Base-by-base conservation (phyloP, 1,284 basidiomycete species). In the Prillingera fragicola region DNA sequence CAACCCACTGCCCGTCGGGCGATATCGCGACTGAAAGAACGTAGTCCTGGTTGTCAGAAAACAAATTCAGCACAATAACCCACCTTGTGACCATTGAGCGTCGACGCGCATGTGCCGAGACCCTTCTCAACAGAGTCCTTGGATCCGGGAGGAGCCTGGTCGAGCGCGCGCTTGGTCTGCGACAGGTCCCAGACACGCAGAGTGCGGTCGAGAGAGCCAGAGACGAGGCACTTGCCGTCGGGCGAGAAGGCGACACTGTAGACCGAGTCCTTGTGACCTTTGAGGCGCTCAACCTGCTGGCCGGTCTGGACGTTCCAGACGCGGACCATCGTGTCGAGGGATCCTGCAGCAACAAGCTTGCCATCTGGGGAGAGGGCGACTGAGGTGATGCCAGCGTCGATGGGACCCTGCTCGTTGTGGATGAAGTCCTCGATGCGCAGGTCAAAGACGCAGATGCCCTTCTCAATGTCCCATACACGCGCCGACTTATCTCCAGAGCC, bases 401-500 rank as follows among this genome's bases (percentile, higher is more conserved):
- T 73, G 8, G 76, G 75, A 3, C 75, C 76, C 40, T 73, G 70
- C 57, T 77, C 76, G 41, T 74, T 69, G 46, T 71, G 61, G 19
- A 74, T 70, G 36, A 71, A 65, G 57, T 72, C 74, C 46, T 75
- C 73, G 43, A 75, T 74, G 40, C 65, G 59, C 31, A 76, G 57
- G 45, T 73, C 71, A 49, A 71, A 74, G 22, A 73, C 60, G 44
- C 77, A 80, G 8, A 73, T 67, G 12, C 81, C 79, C 15, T 77
- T 78, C 19, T 79, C 74, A 71, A 88, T 81, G 63, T 90, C 82
- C 89, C 89, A 94, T 45, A 92, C 82, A 36, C 85, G 77, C n/a
- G 85, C 84, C 9, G 87, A 89, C 70, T 84, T 84, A 72, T 94
- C 90, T 5, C 86, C 87, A 0, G 85, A 88, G 14, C 87, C 89